Conservation (phyloP, 768 basidiomycete species). For the Mycena amicta region DNA sequence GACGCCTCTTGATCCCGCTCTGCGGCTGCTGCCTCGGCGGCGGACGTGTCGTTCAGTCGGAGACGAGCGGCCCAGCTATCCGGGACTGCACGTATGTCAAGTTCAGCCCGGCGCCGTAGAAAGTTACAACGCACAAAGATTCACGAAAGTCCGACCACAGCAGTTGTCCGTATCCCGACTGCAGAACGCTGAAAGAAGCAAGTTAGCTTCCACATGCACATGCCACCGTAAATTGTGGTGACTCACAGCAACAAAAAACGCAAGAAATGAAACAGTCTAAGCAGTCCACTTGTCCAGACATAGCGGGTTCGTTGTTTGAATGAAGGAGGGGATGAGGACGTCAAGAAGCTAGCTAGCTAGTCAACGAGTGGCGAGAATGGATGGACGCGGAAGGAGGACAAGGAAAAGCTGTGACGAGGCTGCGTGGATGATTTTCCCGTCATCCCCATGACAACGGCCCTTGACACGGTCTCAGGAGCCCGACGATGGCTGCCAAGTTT, state of each 20-base stretch:
- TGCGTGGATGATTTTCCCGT: too few species aligned
- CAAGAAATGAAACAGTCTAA: neutral
- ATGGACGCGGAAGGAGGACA: too few species aligned
- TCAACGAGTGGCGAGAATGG: too few species aligned
- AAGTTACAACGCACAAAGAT: too few species aligned
- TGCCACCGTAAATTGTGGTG: neutral
- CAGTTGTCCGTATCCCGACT: neutral
- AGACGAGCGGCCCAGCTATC: neutral
- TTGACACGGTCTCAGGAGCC: too few species aligned
- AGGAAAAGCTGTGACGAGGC: too few species aligned
- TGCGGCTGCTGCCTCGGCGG: neutral
- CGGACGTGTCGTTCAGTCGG: neutral
- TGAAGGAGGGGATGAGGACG: neutral
- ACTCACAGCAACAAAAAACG: neutral
- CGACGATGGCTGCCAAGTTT: too few species aligned
- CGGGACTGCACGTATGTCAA: neutral
- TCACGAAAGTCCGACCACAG: neutral
- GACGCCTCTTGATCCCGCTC: neutral
- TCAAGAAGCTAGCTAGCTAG: too few species aligned
- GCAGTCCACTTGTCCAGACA: neutral
- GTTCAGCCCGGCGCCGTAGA: neutral
- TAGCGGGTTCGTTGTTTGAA: too few species aligned
- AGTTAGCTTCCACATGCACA: neutral
- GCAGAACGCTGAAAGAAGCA: neutral
- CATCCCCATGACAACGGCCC: too few species aligned